Percentiles rank a stretch among this genome's conserved stretches.
These are phyloP conservation scores for Phytophthora pluvialis DNA, from an alignment of 352 stramenopile genomes.

Conservation along the genomic window DNA sequence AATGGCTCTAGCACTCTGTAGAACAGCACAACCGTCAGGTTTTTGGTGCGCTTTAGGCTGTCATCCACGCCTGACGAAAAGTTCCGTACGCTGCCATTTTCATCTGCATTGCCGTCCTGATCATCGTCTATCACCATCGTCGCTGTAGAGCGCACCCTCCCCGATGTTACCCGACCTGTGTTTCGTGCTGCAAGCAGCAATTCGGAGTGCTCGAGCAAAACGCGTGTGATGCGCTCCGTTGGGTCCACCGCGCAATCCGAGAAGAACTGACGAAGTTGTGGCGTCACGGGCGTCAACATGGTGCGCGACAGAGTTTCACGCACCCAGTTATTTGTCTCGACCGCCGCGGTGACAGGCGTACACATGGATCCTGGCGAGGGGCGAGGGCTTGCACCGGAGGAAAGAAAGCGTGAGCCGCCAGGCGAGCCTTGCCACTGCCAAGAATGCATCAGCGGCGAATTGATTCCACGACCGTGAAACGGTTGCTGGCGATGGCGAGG, in stretches of 20 bases:
- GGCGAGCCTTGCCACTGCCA: constrained; percentile 82
- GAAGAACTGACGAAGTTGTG: constrained; percentile 66
- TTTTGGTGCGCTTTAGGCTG: constrained; percentile 77
- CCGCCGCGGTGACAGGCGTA: constrained; percentile 77
- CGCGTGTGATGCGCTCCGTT: constrained; percentile 55
- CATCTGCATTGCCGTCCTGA: constrained; percentile 21
- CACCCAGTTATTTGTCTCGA: constrained; percentile 87
- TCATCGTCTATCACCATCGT: constrained; percentile 29
- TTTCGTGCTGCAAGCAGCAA: constrained; percentile 52
- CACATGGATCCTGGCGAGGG: constrained; percentile 58
- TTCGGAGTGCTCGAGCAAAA: constrained; percentile 57
- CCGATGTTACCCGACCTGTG: constrained; percentile 17
- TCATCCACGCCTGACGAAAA: constrained; percentile 65
- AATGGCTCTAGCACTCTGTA: constrained; percentile 84
- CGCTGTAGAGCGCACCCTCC: constrained; percentile 17
- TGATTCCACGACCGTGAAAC: constrained; percentile 24
- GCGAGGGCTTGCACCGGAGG: constrained; percentile 32
- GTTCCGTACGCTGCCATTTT: constrained; percentile 27
- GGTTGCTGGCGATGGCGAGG: constrained; percentile 40
- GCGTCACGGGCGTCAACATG: constrained; percentile 44
- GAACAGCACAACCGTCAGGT: constrained; percentile 72
- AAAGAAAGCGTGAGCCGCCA: constrained; percentile 14
- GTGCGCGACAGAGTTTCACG: constrained; percentile 60
- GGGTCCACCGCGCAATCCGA: constrained; percentile 62
- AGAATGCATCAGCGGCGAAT: constrained; percentile 44